phyloP scores from a whole-genome alignment of 2,329 filamentous ascomycete genomes.

The Periconia macrospinosa region DNA sequence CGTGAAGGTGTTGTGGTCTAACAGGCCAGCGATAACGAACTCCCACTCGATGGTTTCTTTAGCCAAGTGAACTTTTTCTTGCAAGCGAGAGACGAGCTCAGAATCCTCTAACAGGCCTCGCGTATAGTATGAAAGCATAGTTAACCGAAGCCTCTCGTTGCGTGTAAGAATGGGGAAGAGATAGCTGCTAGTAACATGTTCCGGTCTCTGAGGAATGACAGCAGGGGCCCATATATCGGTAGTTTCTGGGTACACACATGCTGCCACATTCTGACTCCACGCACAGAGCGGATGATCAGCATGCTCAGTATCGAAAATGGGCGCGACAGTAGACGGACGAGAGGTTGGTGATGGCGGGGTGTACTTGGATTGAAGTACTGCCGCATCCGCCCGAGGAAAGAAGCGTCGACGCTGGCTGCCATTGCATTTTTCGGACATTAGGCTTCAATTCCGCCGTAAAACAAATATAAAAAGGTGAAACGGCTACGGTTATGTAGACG shows the following conservation, averaged over 20 bases:
- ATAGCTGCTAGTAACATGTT: constrained; percentile 27
- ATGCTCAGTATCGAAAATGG: constrained; percentile 27
- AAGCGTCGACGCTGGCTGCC: constrained; percentile 7
- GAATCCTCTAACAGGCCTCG: constrained; percentile 43
- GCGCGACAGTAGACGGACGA: constrained; percentile 22
- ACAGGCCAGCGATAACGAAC: constrained; percentile 49
- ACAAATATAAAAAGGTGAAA: neutral
- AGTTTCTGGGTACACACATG: constrained; percentile 18
- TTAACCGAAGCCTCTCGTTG: constrained; percentile 43
- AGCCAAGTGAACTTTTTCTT: constrained; percentile 48
- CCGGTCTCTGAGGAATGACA: constrained; percentile 17
- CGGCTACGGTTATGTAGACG: neutral
- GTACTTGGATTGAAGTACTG: constrained; percentile 23
- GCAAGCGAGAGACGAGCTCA: constrained; percentile 46
- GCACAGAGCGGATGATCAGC: constrained; percentile 16
- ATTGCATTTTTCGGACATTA: neutral
- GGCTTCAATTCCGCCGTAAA: neutral
- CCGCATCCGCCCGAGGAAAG: constrained; percentile 31
- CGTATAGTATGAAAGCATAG: constrained; percentile 51
- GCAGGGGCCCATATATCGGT: constrained; percentile 19
- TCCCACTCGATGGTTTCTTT: constrained; percentile 51
- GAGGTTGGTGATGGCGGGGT: constrained; percentile 14
- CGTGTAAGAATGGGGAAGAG: constrained; percentile 39
- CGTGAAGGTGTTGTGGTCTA: constrained; percentile 48
- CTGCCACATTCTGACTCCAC: constrained; percentile 17